Evolutionary conservation across 352 stramenopile genomes (phyloP), one percentile per base, ranked within the genome.

Genomic region (Globisporangium ultimum): DNA sequence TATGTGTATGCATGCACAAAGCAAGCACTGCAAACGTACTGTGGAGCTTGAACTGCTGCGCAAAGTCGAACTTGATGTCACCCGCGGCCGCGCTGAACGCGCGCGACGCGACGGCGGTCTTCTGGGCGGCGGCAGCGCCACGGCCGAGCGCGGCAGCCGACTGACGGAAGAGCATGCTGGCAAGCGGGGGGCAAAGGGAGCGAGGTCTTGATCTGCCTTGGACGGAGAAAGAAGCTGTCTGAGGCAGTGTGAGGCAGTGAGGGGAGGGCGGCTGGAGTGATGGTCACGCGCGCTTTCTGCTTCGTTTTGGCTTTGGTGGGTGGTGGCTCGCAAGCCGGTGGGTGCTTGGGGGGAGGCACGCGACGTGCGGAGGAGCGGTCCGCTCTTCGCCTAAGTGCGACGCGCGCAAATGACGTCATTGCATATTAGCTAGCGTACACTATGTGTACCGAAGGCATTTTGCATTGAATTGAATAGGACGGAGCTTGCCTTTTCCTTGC

Each of bases 31-130:
- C n/a, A 32, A 14, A 72, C 74, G 58, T 74, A 91, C 81, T 70
- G 69, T 95, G 86, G 60, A 95, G 78, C 79, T 92, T 83, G 73
- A 87, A 95, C 18, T 83, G 80, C 55, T 66, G 68, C 22, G 70
- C 28, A 50, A 95, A 71, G 13, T 95, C 73, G 58, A 91, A 91
- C 55, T 78, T 90, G 58, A 84, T 72, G 56, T 89, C 81, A 55
- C 71, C 73, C 1, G 69, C 55, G 60, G 75, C 71, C 53, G 75
- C 78, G 61, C 76, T 90, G 68, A 94, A 92, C 36, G 76, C 64
- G 61, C 82, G 82, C 32, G 69, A 57, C 21, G 67, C 41, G 48
- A 63, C 63, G 55, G 66, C 64, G 47, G 61, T 20, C 41, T 63
- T 51, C 51, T 67, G 62, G 21, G 54, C 61, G 64, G 24, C 24